Conservation (phyloP, 1,284 basidiomycete species). For the Ceratobasidium sp. region DNA sequence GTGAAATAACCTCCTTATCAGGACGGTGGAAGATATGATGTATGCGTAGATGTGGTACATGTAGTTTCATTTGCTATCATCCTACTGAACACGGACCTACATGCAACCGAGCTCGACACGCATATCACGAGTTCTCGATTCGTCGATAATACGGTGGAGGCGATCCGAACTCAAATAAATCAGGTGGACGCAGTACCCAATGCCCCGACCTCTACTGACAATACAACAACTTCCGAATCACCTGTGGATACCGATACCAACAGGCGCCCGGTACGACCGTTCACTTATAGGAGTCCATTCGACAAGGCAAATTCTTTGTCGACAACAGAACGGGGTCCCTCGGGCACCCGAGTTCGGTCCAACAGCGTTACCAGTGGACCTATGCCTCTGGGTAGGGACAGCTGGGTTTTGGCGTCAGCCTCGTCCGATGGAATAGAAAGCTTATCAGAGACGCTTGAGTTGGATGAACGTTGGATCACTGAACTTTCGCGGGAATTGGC, state of each 20-base stretch:
- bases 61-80: constrained; percentile 36
- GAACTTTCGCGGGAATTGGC: constrained; percentile 24
- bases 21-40: background rate
- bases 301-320: background rate
- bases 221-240: background rate
- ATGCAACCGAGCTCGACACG: constrained; percentile 30
- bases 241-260: constrained; percentile 26
- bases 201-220: background rate
- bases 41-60: constrained; percentile 32
- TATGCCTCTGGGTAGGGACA: constrained; percentile 2
- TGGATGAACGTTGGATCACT: constrained; percentile 11
- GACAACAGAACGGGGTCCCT: constrained; percentile 1
- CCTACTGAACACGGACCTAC: constrained; percentile 36
- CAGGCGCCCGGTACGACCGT: background rate
- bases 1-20: background rate
- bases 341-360: background rate
- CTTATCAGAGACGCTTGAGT: background rate
- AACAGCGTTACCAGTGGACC: constrained; percentile 22
- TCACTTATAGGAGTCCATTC: background rate
- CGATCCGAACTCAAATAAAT: constrained; percentile 21
- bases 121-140: constrained; percentile 32
- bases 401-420: constrained; percentile 16
- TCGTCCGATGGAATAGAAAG: background rate
- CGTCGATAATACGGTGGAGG: constrained; percentile 31
- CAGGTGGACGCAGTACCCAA: background rate